phyloP scores from a whole-genome alignment of 2,329 filamentous ascomycete genomes.

The Talaromyces sp. region DNA sequence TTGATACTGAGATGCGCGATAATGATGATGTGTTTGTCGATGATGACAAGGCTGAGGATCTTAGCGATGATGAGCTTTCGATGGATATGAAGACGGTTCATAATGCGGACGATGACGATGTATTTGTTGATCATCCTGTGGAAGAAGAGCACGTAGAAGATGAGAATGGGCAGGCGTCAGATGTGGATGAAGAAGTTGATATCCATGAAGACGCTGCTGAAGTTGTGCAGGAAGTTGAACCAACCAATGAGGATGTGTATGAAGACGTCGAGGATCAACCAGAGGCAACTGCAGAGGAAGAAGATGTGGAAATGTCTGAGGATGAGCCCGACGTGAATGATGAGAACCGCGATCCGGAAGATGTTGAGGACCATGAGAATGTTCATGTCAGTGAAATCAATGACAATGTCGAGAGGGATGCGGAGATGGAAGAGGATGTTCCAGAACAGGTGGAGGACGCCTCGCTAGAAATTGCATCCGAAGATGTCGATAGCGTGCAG shows the following conservation, averaged over 20 bases:
- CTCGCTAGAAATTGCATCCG: not conserved
- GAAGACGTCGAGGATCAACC: not conserved
- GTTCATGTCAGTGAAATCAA: not conserved
- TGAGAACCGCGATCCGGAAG: not conserved
- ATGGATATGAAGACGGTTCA: not conserved
- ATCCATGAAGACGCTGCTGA: not conserved
- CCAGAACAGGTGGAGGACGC: not conserved
- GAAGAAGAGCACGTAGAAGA: not conserved
- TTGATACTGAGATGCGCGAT: slow-evolving; percentile 16
- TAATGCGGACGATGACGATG: slow-evolving; percentile 15
- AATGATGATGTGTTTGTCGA: slow-evolving; percentile 13
- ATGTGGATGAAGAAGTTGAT: not conserved
- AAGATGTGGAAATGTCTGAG: slow-evolving; percentile 10
- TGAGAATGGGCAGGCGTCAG: not conserved
- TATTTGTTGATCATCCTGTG: slow-evolving; percentile 17
- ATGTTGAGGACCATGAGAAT: not conserved
- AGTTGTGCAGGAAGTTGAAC: not conserved
- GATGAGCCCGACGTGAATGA: slow-evolving; percentile 3
- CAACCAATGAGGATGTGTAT: not conserved
- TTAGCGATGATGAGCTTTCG: slow-evolving; percentile 14
- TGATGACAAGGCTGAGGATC: slow-evolving; percentile 20
- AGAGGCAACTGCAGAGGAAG: not conserved
- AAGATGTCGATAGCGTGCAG: not conserved
- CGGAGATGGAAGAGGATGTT: slow-evolving; percentile 12
- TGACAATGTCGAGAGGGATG: not conserved